Percentiles rank a stretch among this genome's conserved stretches.
Conservation (phyloP, 345 rosid species). For the Gossypium bickii region DNA sequence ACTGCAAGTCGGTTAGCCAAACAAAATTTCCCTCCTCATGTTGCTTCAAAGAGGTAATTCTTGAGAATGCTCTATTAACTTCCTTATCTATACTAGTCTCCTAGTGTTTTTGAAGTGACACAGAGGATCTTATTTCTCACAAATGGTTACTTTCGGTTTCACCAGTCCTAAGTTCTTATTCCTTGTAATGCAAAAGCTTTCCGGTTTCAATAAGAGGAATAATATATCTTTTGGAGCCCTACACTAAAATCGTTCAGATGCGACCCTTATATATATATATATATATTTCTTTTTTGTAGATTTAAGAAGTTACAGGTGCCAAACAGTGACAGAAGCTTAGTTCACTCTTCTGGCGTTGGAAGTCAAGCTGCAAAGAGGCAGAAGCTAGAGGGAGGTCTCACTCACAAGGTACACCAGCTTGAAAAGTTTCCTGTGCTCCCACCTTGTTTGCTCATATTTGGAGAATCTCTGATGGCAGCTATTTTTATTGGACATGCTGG, state of each 20-base stretch:
- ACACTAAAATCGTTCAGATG: background rate
- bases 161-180: background rate
- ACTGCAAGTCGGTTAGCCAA: conserved; percentile 92
- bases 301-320: conserved; percentile 38
- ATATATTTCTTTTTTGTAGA: conserved; percentile 21
- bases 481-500: background rate
- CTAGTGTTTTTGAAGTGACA: background rate
- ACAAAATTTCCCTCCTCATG: conserved; percentile 43
- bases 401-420: conserved; percentile 46
- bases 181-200: background rate
- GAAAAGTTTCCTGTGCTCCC: background rate
- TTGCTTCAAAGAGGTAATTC: conserved; percentile 49
- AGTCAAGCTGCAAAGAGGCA: conserved; percentile 89
- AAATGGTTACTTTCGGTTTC: background rate
- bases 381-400: conserved; percentile 84
- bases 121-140: background rate
- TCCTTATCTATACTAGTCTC: background rate
- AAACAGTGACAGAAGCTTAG: conserved; percentile 40
- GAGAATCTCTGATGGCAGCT: background rate
- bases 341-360: conserved; percentile 50
- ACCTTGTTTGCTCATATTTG: background rate
- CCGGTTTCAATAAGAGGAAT: background rate
- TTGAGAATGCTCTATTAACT: background rate
- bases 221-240: background rate
- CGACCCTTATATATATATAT: too few relatives aligned